Evolutionary conservation across 345 rosid species (phyloP).

Genomic region (Salix udensis): DNA sequence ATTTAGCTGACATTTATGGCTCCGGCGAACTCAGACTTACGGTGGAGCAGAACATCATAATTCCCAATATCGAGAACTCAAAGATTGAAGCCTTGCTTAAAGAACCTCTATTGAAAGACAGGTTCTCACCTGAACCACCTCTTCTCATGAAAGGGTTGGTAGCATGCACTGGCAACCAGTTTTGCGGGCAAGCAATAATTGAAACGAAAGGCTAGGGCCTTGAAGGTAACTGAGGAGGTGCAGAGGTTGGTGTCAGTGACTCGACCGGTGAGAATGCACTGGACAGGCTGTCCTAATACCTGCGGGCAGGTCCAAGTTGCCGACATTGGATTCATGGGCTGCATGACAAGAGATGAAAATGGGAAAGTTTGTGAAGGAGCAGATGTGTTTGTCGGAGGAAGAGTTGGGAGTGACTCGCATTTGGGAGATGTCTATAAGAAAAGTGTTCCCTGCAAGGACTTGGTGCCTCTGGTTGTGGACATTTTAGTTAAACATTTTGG

Average conservation of each 20-base stretch:
- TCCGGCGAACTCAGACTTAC: slow-evolving; percentile 87
- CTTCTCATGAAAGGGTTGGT: slow-evolving; percentile 81
- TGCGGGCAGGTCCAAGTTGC: slow-evolving; percentile 96
- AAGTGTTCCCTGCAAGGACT: slow-evolving; percentile 74
- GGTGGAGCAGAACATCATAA: slow-evolving; percentile 83
- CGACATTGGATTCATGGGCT: slow-evolving; percentile 95
- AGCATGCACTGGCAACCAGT: slow-evolving; percentile 92
- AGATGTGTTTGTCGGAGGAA: slow-evolving; percentile 78
- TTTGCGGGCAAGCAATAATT: slow-evolving; percentile 88
- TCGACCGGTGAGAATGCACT: slow-evolving; percentile 77
- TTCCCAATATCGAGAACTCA: slow-evolving; percentile 72
- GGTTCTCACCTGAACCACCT: slow-evolving; percentile 73
- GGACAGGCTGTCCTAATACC: slow-evolving; percentile 95
- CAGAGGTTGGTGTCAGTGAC: slow-evolving; percentile 62
- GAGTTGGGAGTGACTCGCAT: slow-evolving; percentile 85
- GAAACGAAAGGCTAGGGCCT: slow-evolving; percentile 89
- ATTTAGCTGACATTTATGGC: slow-evolving; percentile 71
- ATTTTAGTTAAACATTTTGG: slow-evolving; percentile 73
- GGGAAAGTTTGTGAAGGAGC: slow-evolving; percentile 72
- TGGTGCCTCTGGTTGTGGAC: slow-evolving; percentile 76
- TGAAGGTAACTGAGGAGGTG: slow-evolving; percentile 84
- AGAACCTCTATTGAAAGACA: slow-evolving; percentile 50
- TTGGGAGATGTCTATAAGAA: slow-evolving; percentile 74
- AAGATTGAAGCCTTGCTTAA: slow-evolving; percentile 63
- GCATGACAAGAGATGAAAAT: slow-evolving; percentile 77